Conservation (phyloP, 106 monocot species). For the Dioscorea zingiberensis region DNA sequence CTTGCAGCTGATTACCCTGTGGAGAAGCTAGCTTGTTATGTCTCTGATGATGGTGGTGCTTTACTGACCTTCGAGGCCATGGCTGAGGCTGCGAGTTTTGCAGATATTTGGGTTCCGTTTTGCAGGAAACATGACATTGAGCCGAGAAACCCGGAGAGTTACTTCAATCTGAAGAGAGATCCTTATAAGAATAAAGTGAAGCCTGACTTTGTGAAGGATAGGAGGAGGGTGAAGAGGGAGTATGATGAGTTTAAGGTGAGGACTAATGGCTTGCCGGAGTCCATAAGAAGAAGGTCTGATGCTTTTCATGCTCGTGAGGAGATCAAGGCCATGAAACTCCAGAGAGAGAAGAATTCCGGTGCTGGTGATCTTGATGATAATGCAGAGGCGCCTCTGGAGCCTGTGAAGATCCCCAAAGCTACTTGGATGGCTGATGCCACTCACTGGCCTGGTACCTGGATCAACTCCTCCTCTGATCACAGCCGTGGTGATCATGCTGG, state of each 20-base stretch:
- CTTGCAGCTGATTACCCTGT: slow-evolving; percentile 72
- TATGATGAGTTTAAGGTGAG: slow-evolving; percentile 79
- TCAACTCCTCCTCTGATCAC: slow-evolving; percentile 38
- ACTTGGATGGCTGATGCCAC: slow-evolving; percentile 87
- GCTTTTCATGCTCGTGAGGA: slow-evolving; percentile 74
- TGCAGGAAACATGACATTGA: slow-evolving; percentile 69
- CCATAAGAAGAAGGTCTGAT: slow-evolving; percentile 67
- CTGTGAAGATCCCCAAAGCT: slow-evolving; percentile 64
- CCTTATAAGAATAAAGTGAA: slow-evolving; percentile 73
- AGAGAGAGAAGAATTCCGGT: slow-evolving; percentile 12
- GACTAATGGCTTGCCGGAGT: slow-evolving; percentile 67
- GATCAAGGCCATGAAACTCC: slow-evolving; percentile 54
- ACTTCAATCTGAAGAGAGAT: slow-evolving; percentile 65
- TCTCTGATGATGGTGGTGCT: slow-evolving; percentile 78
- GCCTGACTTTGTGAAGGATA: slow-evolving; percentile 63
- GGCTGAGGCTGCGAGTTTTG: slow-evolving; percentile 81
- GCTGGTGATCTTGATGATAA: neutral
- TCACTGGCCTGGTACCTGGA: slow-evolving; percentile 84
- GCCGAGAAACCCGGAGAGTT: slow-evolving; percentile 71
- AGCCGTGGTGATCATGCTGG: slow-evolving; percentile 74
- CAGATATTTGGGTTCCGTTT: slow-evolving; percentile 66
- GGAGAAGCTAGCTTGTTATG: slow-evolving; percentile 68
- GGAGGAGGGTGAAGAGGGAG: slow-evolving; percentile 68
- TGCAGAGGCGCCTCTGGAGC: slow-evolving; percentile 32
- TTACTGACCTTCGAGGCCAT: slow-evolving; percentile 78